Base-by-base conservation (phyloP, 2,329 filamentous ascomycete genomes). In the Leptographium flavum region DNA sequence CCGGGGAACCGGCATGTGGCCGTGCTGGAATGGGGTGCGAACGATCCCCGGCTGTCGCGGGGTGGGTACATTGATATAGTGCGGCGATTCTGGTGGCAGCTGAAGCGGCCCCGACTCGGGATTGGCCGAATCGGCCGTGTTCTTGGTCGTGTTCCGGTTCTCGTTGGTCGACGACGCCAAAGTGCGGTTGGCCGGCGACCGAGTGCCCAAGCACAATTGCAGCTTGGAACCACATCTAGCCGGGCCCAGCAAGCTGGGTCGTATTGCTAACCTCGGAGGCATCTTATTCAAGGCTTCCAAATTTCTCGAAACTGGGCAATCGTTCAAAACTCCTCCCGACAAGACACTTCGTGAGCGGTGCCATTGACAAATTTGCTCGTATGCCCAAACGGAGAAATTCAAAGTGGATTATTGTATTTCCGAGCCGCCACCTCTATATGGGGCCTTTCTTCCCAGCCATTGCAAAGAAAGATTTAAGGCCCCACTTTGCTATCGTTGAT, bases 41-140 rank as follows among this genome's bases (percentile, higher is more conserved):
- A 59, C 59, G 53, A 74, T 67, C 28, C 75, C 71, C 42, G 81
- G 77, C 60, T 94, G 87, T n/a, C 78, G 73, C 41, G 83, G 74
- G 53, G 72, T 71, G 40, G 88, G 90, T 45, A 95, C 70, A 53
- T 86, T 79, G 64, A 96, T 83, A 68, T 83, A 96, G 52, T 76
- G 74, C 39, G 92, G 90, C 31, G 87, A 94, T 60, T 95, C 85
- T 41, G 92, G 90, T 17, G 82, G 81, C 51, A 88, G 50, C 66
- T 64, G 56, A 73, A 74, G 45, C 64, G 32, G 31, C 8, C n/a
- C 17, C 5, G 47, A 52, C 63, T 25, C 35, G 4, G 31, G 17
- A 7, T 5, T 1, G 27, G 17, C 6, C 9, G 17, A 14, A 3
- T 36, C 17, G 17, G 35, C 7, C 11, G 10, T 17, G 23, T 28